These are phyloP conservation scores for Silene vulgaris DNA, from an alignment of 179 eudicot species.

Conservation along the genomic window DNA sequence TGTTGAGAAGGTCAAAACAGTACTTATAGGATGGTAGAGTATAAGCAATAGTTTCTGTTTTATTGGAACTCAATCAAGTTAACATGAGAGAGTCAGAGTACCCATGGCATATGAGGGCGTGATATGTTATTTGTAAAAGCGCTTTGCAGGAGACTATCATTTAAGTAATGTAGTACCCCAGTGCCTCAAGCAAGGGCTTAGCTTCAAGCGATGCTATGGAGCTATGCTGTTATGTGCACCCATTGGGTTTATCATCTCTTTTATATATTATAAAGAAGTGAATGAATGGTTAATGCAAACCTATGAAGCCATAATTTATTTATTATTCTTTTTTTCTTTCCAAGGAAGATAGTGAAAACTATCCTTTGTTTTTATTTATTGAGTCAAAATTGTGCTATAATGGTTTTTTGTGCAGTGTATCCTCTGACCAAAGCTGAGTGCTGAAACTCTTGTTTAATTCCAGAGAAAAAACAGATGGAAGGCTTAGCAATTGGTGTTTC, in stretches of 20 bases:
- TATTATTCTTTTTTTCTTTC: not conserved
- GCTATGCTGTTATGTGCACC: not conserved
- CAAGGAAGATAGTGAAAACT: not conserved
- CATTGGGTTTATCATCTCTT: not conserved
- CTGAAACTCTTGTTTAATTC: slow-evolving; percentile 17
- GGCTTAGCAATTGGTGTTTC: slow-evolving; percentile 78
- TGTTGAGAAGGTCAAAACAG: not conserved
- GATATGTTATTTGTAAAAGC: not conserved
- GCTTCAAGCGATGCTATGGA: not conserved
- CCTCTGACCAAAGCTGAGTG: not conserved
- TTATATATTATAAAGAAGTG: not conserved
- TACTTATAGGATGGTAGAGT: not conserved
- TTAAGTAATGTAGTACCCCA: not conserved
- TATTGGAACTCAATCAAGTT: not conserved
- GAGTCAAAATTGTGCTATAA: not conserved
- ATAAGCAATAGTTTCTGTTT: not conserved
- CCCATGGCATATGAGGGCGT: not conserved
- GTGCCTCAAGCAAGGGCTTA: not conserved
- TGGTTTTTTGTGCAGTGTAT: not conserved
- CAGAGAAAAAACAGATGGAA: slow-evolving; percentile 89
- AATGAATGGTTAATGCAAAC: slow-evolving; percentile 13
- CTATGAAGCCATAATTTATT: not conserved
- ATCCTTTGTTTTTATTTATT: not conserved
- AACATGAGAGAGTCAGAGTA: not conserved
- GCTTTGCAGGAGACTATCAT: not conserved